phyloP scores from a whole-genome alignment of 1,139 yeast genomes.

The Nakaseomyces uthaithaninus region DNA sequence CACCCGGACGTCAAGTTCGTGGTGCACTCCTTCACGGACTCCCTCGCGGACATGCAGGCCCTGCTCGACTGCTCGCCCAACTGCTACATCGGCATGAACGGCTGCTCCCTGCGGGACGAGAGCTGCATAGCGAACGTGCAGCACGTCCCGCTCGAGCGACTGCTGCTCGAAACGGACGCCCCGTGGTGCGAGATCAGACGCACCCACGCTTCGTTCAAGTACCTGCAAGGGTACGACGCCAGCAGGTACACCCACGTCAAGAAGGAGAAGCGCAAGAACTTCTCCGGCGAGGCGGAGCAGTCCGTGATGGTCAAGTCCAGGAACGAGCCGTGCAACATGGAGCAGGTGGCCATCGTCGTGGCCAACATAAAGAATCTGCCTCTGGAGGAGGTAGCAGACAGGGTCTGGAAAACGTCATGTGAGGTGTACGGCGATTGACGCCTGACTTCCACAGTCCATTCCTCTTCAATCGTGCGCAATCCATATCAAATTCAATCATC shows the following conservation, averaged over 20 bases:
- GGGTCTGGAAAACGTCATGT: slow-evolving; percentile 58
- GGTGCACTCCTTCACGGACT: slow-evolving; percentile 92
- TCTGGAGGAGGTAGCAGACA: slow-evolving; percentile 47
- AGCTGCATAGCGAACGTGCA: slow-evolving; percentile 64
- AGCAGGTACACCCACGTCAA: slow-evolving; percentile 23
- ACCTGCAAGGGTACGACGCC: slow-evolving; percentile 32
- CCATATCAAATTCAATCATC: too few relatives aligned
- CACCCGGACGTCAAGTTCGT: slow-evolving; percentile 39
- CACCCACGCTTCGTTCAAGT: slow-evolving; percentile 66
- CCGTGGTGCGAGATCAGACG: slow-evolving; percentile 97
- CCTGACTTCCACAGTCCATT: neutral
- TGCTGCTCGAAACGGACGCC: slow-evolving; percentile 89
- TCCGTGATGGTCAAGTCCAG: slow-evolving; percentile 62
- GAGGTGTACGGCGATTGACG: slow-evolving; percentile 36
- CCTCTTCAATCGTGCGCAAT: too few relatives aligned
- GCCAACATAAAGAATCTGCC: slow-evolving; percentile 48
- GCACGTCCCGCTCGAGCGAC: slow-evolving; percentile 54
- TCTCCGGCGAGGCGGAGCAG: slow-evolving; percentile 16
- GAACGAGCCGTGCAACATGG: slow-evolving; percentile 85
- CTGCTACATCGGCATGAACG: slow-evolving; percentile 76
- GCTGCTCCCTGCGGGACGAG: slow-evolving; percentile 78
- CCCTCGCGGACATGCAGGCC: slow-evolving; percentile 47
- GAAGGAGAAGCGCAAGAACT: slow-evolving; percentile 23
- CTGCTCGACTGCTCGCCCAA: slow-evolving; percentile 35
- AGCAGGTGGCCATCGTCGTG: slow-evolving; percentile 72